Evolutionary conservation across 2,329 filamentous ascomycete genomes (phyloP).

Genomic region (Verticillium albo-atrum): DNA sequence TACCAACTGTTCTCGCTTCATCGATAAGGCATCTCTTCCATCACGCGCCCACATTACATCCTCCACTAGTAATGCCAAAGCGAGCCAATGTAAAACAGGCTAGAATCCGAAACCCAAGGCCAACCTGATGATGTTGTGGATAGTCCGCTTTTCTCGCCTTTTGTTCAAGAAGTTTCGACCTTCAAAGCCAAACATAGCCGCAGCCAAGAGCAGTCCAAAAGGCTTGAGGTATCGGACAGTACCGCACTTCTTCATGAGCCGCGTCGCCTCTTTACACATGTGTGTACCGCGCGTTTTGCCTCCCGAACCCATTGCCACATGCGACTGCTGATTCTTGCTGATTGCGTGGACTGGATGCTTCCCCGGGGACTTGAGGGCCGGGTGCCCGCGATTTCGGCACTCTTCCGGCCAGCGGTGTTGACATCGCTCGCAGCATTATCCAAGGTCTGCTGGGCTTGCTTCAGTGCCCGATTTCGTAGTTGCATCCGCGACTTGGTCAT

Average conservation of each 20-base stretch:
- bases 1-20: neutral
- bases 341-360: neutral
- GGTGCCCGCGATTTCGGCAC: neutral
- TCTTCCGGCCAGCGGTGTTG: neutral
- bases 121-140: neutral
- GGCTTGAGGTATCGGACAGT: neutral
- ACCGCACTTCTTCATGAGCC: no score
- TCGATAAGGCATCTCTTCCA: neutral
- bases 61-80: neutral
- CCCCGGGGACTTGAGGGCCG: neutral
- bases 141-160: neutral
- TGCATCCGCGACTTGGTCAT: slow-evolving; percentile 8
- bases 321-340: neutral
- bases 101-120: neutral
- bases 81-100: neutral
- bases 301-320: neutral
- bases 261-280: neutral
- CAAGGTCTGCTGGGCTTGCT: neutral
- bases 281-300: neutral
- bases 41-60: neutral
- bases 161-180: neutral
- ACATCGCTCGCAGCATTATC: neutral
- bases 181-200: neutral
- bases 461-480: slow-evolving; percentile 1
- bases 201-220: neutral